These are phyloP conservation scores for Rosa chinensis DNA, from an alignment of 306 rosid species.

Conservation along the genomic window DNA sequence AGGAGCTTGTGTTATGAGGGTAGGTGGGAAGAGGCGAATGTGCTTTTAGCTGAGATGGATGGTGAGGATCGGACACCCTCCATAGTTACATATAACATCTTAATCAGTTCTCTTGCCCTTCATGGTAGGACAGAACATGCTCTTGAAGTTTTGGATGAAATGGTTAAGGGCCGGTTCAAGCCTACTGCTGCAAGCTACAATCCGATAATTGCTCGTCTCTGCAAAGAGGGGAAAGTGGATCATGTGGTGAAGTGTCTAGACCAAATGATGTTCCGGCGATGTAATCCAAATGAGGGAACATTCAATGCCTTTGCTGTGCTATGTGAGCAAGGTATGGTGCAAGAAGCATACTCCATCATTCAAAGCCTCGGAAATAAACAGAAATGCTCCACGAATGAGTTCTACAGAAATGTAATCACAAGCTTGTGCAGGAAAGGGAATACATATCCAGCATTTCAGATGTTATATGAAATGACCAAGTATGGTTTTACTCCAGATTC, in stretches of 20 bases:
- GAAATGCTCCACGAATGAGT: slow-evolving; percentile 48
- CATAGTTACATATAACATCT: slow-evolving; percentile 66
- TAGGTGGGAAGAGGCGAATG: slow-evolving; percentile 84
- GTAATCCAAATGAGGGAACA: slow-evolving; percentile 73
- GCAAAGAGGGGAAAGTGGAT: slow-evolving; percentile 73
- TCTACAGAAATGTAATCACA: slow-evolving; percentile 58
- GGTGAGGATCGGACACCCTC: slow-evolving; percentile 60
- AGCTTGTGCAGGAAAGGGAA: slow-evolving; percentile 82
- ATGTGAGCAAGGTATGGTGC: slow-evolving; percentile 69
- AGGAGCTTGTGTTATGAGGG: slow-evolving; percentile 70
- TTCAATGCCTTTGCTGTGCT: slow-evolving; percentile 73
- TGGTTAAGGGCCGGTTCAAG: slow-evolving; percentile 57
- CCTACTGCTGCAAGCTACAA: slow-evolving; percentile 79
- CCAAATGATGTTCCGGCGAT: slow-evolving; percentile 56
- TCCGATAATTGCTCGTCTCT: slow-evolving; percentile 67
- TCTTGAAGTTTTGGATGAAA: slow-evolving; percentile 73
- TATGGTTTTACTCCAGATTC: slow-evolving; percentile 81
- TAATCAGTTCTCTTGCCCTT: slow-evolving; percentile 72
- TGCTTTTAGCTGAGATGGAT: slow-evolving; percentile 75
- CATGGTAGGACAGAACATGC: slow-evolving; percentile 79
- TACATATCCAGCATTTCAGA: slow-evolving; percentile 80
- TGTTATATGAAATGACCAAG: slow-evolving; percentile 78
- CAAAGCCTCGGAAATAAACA: slow-evolving; percentile 64
- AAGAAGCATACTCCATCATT: slow-evolving; percentile 65
- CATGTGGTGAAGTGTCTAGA: slow-evolving; percentile 64